Evolutionary conservation across 2,329 filamentous ascomycete species (phyloP), one percentile per base, ranked within the genome.

Genomic region (Ploettnerulaceae sp.): DNA sequence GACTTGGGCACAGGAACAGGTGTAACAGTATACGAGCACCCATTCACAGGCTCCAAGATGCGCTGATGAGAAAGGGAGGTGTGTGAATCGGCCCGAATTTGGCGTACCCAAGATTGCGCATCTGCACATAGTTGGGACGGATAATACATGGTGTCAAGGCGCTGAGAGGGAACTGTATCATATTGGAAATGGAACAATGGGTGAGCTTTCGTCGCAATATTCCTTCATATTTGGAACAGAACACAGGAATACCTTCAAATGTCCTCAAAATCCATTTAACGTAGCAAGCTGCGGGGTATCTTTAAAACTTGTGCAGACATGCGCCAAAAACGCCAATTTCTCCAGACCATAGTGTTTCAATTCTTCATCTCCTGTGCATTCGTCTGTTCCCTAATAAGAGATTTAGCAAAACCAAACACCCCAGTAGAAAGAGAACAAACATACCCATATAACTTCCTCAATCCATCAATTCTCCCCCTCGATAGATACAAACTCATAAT

Each of bases 401-500:
- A n/a, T 50, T n/a, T n/a, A n/a, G n/a, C 25, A 54, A 49, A 15
- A 35, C 24, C 11, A 15, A 22, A 8, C 15, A 18, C 21, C 14
- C 8, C 15, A 29, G 21, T n/a, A 14, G 8, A 24, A 32, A 28
- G 12, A 34, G 3, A 11, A 18, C 29, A 9, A 39, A 56, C 61
- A 49, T 49, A 64, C 62, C 60, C 58, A 51, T 58, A 59, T 11
- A 48, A 70, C 22, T 61, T 67, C 52, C 70, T 76, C 37, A 87
- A 62, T 53, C 79, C 76, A 14, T 74, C 72, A 25, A 86, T 64
- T 9, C 75, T 66, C 11, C 65, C 64, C 20, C 68, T 63, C 0
- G 79, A 78, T 12, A 87, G 61, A 54, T 83, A 81, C 17, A 84
- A 67, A 51, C 74, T 77, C 70, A 87, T 67, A 31, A 78, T 72